phyloP scores from a whole-genome alignment of 306 rosid genomes.

The Oxytropis ochrocephala region DNA sequence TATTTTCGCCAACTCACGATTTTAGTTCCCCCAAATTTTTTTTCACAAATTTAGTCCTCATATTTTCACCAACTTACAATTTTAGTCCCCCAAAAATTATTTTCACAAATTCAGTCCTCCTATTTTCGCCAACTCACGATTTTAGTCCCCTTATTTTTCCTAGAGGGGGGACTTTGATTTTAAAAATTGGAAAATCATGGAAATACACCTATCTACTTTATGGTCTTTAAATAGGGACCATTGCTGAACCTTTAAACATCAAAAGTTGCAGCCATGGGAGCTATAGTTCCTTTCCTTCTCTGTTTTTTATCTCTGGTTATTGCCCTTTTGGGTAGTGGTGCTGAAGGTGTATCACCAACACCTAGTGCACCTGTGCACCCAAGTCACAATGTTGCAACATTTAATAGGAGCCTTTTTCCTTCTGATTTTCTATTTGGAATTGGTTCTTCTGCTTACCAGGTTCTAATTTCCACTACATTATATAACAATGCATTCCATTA shows the following conservation, averaged over 20 bases:
- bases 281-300: not conserved
- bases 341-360: not conserved
- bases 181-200: too few relatives aligned
- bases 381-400: slow-evolving; percentile 10
- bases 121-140: too few relatives aligned
- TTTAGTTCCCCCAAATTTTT: too few relatives aligned
- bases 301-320: not conserved
- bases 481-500: not conserved
- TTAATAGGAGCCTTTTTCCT: slow-evolving; percentile 32
- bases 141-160: too few relatives aligned
- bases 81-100: too few relatives aligned
- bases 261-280: not conserved
- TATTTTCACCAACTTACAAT: too few relatives aligned
- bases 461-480: not conserved
- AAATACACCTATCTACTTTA: not conserved
- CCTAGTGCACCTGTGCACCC: not conserved
- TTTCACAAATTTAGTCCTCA: too few relatives aligned
- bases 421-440: slow-evolving; percentile 29
- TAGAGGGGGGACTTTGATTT: too few relatives aligned
- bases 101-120: too few relatives aligned
- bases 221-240: not conserved
- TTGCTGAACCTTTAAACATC: not conserved
- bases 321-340: not conserved
- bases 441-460: slow-evolving; percentile 44
- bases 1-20: too few relatives aligned